These are phyloP conservation scores for Oxyria digyna DNA, from an alignment of 148 eudicot genomes.

Conservation along the genomic window DNA sequence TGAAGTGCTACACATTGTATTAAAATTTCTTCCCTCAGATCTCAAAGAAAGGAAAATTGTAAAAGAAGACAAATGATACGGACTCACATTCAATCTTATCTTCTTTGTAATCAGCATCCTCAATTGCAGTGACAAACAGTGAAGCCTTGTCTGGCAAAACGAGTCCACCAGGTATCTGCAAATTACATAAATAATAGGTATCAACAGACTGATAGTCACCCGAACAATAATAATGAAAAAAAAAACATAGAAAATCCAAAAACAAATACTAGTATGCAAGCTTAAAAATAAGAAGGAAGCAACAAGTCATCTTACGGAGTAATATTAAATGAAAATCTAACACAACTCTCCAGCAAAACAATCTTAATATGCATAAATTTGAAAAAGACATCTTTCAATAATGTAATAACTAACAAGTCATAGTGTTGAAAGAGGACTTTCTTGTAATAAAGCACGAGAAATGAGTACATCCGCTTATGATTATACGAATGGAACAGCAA, in stretches of 20 bases:
- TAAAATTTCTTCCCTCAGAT: neutral
- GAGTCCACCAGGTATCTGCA: slow-evolving; percentile 58
- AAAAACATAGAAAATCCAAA: neutral
- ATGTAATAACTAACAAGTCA: neutral
- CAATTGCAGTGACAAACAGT: slow-evolving; percentile 87
- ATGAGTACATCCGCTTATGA: neutral
- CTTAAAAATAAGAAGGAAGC: neutral
- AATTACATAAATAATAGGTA: slow-evolving; percentile 8
- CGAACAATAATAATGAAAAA: slow-evolving; percentile 3
- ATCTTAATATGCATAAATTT: neutral
- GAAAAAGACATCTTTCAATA: too few relatives aligned
- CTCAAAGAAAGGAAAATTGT: neutral
- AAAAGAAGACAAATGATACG: neutral
- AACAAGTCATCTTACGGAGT: neutral
- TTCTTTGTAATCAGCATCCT: slow-evolving; percentile 96
- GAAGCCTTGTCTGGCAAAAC: slow-evolving; percentile 92
- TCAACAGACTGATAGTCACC: neutral
- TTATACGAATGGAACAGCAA: neutral
- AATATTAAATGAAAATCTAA: neutral
- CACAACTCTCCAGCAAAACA: neutral
- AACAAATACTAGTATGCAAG: neutral
- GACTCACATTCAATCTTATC: slow-evolving; percentile 94
- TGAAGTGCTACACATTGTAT: neutral
- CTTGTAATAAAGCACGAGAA: neutral
- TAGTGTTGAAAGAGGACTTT: neutral